Base-by-base conservation (phyloP, 1,139 yeast species). In the Scheffersomyces parashehatae region DNA sequence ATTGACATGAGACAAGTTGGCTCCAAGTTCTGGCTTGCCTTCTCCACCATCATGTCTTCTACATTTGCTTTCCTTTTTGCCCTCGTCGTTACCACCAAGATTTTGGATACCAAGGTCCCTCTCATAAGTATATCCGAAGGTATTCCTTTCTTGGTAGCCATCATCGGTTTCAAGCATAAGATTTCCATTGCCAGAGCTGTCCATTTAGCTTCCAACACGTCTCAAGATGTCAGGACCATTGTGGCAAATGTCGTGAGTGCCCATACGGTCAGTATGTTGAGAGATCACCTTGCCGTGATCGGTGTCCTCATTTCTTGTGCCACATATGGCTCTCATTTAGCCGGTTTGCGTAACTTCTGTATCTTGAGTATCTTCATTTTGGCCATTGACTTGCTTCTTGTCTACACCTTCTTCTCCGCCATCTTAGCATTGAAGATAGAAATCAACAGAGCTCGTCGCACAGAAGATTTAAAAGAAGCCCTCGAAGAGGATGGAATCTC, bases 401-500 rank as follows among this genome's bases (percentile, higher is more conserved):
- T 90, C 34, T 80, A 83, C 58, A 88, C 98, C 2, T 91, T 91
- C 65, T 93, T 78, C 64, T 77, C 96, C 11, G 93, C 97, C 2
- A 82, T 90, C 41, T 78, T 93, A 54, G 85, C 96, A 1, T 77
- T 93, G 65, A 93, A 93, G 67, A 82, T 95, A 36, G 98, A 95
- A 66, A 89, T 93, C 60, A 83, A 83, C 60, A 77, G 90, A 52
- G 96, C 95, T 47, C 89, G 93, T 66, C 83, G 91, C 54, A 87
- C 93, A 40, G 85, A 90, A 47, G 81, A 83, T 46, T 79, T 91
- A 60, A 84, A 87, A 59, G 83, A 81, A 53, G 93, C 90, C 16
- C 74, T 93, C 53, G 96, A 91, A 68, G 99, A 93, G 64, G 99
- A 95, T 57, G 99, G 99, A 16, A 81, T 93, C 35, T 79, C 89